Evolutionary conservation across 176 grass and related monocot species (phyloP).

Genomic region (Tuctoria greenei): DNA sequence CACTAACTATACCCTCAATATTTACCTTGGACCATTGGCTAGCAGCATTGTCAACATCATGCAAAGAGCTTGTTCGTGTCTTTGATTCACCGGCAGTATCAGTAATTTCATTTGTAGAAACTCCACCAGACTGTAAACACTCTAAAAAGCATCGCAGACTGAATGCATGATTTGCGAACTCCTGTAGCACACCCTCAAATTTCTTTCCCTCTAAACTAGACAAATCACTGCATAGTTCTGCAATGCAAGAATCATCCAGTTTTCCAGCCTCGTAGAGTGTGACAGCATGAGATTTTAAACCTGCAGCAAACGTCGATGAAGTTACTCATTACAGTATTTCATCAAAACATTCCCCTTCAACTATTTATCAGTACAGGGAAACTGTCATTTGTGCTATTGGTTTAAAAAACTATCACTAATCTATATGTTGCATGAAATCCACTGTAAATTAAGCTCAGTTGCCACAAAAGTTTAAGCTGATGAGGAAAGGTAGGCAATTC

Average conservation of each 20-base stretch:
- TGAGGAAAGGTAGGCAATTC: too few species aligned
- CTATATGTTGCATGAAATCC: background rate
- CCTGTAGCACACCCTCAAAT: conserved; percentile 94
- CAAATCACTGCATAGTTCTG: conserved; percentile 81
- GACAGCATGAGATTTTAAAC: conserved; percentile 97
- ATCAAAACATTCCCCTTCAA: conserved; percentile 21
- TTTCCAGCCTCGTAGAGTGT: conserved; percentile 99
- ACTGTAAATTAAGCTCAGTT: too few species aligned
- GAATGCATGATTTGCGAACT: conserved; percentile 96
- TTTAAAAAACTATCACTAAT: conserved; percentile 20
- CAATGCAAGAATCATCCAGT: conserved; percentile 87
- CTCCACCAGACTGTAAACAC: conserved; percentile 83
- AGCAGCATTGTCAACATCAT: conserved; percentile 42
- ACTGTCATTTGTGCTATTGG: conserved; percentile 5
- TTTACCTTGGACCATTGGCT: conserved; percentile 33
- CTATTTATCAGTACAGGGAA: conserved; percentile 3
- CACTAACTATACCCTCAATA: conserved; percentile 28
- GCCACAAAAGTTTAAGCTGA: too few species aligned
- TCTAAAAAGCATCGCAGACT: conserved; percentile 85
- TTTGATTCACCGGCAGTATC: conserved; percentile 40
- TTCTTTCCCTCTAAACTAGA: conserved; percentile 91
- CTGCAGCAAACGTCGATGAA: conserved; percentile 55
- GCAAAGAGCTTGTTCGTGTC: conserved; percentile 31
- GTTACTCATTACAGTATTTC: background rate
- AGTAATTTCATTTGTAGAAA: conserved; percentile 39